Evolutionary conservation across 768 basidiomycete genomes (phyloP).

Genomic region (Agrocybe chaxingu): DNA sequence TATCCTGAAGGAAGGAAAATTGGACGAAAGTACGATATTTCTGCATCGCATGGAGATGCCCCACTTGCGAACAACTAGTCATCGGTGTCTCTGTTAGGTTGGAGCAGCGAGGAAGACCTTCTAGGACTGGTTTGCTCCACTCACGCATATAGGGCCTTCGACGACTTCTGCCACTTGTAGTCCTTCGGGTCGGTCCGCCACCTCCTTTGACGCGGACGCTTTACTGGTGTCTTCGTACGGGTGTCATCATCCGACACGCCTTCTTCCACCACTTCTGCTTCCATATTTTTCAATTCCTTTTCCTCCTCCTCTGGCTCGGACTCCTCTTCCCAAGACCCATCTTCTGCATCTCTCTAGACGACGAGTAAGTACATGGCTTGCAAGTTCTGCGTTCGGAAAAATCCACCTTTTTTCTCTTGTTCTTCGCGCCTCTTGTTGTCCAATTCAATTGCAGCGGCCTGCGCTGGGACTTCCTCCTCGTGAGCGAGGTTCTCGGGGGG

Average conservation of each 20-base stretch:
- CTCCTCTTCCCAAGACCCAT: not conserved
- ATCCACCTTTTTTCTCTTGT: constrained; percentile 4
- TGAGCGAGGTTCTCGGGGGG: constrained; percentile 6
- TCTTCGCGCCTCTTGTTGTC: constrained; percentile 2
- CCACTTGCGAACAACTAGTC: too few species aligned
- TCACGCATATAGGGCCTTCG: not conserved
- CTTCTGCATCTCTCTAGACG: constrained; percentile 6
- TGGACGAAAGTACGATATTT: not conserved
- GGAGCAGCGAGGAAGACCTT: too few species aligned
- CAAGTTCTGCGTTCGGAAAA: not conserved
- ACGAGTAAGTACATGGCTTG: not conserved
- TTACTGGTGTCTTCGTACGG: too few species aligned
- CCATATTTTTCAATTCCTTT: too few species aligned
- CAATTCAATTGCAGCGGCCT: constrained; percentile 1
- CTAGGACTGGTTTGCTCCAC: too few species aligned
- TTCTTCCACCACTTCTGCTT: too few species aligned
- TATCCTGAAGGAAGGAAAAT: not conserved
- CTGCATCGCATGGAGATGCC: too few species aligned
- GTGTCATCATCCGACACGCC: too few species aligned
- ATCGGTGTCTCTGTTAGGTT: too few species aligned
- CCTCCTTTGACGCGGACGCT: not conserved
- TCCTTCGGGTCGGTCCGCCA: not conserved
- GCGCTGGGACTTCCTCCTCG: constrained; percentile 6
- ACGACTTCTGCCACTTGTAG: not conserved
- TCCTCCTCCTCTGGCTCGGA: not conserved